Percentiles rank a stretch among this genome's conserved stretches.
Conservation (phyloP, 2,329 filamentous ascomycete genomes). For the Colletotrichum endophyticum region DNA sequence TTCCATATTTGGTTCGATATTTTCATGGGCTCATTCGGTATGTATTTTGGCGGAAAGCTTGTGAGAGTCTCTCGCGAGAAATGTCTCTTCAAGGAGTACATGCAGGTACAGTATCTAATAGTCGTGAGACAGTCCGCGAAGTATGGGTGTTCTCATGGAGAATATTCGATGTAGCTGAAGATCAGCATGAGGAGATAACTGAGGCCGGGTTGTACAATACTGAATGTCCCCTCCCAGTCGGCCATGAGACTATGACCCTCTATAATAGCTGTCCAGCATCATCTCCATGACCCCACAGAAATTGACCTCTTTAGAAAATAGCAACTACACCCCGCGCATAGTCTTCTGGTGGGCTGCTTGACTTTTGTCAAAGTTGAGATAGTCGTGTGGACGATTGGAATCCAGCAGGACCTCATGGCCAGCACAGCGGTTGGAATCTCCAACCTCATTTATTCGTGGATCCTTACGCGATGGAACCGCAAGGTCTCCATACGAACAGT, state of each 20-base stretch:
- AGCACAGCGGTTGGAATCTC: accelerated
- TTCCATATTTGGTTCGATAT: neutral
- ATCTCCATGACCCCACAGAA: neutral
- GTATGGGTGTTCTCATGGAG: accelerated
- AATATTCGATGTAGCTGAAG: neutral
- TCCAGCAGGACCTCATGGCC: neutral
- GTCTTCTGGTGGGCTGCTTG: accelerated
- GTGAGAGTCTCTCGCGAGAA: neutral
- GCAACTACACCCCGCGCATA: accelerated
- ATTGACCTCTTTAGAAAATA: accelerated
- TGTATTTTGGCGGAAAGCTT: neutral
- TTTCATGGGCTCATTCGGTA: neutral
- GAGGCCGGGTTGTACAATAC: neutral
- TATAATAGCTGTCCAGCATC: neutral
- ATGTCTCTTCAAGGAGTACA: neutral
- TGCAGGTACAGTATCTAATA: neutral
- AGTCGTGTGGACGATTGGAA: neutral
- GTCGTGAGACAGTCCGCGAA: neutral
- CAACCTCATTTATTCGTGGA: neutral
- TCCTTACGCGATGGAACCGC: neutral
- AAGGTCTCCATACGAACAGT: neutral
- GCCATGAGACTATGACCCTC: neutral
- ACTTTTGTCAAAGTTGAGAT: neutral
- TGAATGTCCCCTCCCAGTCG: too few relatives aligned
- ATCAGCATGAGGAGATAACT: accelerated